A percentile compares a stretch with the other conserved stretches of the same genome.
Evolutionary conservation across 495 filamentous ascomycete genomes (phyloP).

Genomic region (Penicillium herquei): DNA sequence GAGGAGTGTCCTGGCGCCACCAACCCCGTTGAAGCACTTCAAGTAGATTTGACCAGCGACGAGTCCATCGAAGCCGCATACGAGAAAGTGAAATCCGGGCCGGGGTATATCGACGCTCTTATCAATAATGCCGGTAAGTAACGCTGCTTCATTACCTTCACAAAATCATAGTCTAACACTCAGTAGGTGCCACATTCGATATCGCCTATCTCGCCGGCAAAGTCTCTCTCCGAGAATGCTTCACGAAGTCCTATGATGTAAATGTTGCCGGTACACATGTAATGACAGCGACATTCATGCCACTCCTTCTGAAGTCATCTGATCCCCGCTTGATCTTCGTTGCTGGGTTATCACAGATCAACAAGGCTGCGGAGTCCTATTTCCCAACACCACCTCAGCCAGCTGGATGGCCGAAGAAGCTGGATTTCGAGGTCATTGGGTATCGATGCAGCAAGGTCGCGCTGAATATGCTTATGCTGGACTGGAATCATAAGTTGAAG

Average conservation of each 20-base stretch:
- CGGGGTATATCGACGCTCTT: slow-evolving; percentile 39
- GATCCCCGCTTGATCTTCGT: slow-evolving; percentile 51
- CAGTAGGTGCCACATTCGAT: slow-evolving; percentile 32
- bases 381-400: slow-evolving; percentile 20
- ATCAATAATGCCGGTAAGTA: slow-evolving; percentile 40
- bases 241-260: slow-evolving; percentile 43
- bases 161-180: not conserved
- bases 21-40: slow-evolving; percentile 15
- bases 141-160: not conserved
- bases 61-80: slow-evolving; percentile 34
- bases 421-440: slow-evolving; percentile 30
- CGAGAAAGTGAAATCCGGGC: slow-evolving; percentile 22
- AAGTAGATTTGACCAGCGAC: slow-evolving; percentile 35
- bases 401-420: slow-evolving; percentile 47
- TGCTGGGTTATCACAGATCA: slow-evolving; percentile 27
- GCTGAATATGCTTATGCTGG: slow-evolving; percentile 37
- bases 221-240: slow-evolving; percentile 40
- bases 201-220: slow-evolving; percentile 24
- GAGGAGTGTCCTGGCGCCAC: slow-evolving; percentile 5
- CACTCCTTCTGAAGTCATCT: slow-evolving; percentile 47
- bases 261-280: slow-evolving; percentile 53
- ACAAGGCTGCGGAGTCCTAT: slow-evolving; percentile 20
- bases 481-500: slow-evolving; percentile 32
- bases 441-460: slow-evolving; percentile 34
- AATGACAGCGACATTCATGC: slow-evolving; percentile 39